phyloP scores from a whole-genome alignment of 208 protist genomes.

The Sergeia podlipaevii region DNA sequence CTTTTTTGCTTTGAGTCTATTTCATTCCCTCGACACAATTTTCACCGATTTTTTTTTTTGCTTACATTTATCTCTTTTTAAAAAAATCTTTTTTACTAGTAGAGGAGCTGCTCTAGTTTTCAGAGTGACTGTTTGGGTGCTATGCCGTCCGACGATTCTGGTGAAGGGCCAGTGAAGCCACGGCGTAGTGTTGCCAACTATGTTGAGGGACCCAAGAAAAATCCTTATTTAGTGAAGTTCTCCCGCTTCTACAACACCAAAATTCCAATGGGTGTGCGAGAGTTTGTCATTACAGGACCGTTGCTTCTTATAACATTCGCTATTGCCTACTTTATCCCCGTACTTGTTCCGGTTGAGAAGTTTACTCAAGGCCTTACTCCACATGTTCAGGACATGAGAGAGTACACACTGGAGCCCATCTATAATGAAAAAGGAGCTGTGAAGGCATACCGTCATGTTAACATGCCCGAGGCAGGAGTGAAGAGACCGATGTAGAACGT shows the following conservation, averaged over 20 bases:
- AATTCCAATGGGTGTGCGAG: slow-evolving; percentile 78
- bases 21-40: too few species aligned
- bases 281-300: slow-evolving; percentile 79
- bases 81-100: too few species aligned
- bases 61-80: too few species aligned
- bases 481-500: too few species aligned
- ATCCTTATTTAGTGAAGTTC: slow-evolving; percentile 56
- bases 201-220: slow-evolving; percentile 63
- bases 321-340: slow-evolving; percentile 68
- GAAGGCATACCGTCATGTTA: slow-evolving; percentile 76
- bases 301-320: slow-evolving; percentile 53
- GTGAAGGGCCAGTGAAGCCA: slow-evolving; percentile 1
- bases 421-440: slow-evolving; percentile 64
- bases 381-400: slow-evolving; percentile 64
- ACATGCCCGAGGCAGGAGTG: too few species aligned
- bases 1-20: too few species aligned
- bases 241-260: slow-evolving; percentile 71
- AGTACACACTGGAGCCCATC: slow-evolving; percentile 78
- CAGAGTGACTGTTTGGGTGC: too few species aligned
- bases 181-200: slow-evolving; percentile 65
- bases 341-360: slow-evolving; percentile 59
- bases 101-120: too few species aligned
- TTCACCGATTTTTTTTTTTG: too few species aligned
- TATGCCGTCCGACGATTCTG: too few species aligned
- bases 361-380: slow-evolving; percentile 64